Evolutionary conservation across 176 grass and related monocot genomes (phyloP).

Genomic region (Carex cristatella): DNA sequence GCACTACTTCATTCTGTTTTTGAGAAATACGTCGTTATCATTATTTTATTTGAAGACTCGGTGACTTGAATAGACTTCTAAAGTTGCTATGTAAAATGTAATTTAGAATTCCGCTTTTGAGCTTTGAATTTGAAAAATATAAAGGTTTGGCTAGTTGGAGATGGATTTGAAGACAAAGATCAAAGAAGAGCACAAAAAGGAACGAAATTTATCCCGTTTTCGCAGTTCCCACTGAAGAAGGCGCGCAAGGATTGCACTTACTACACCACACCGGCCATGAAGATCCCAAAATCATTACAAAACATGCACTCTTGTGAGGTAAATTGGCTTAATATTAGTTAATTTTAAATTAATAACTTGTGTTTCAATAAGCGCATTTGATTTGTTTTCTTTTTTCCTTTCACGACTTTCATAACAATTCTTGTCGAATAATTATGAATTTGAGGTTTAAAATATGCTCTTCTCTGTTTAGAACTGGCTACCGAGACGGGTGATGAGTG

Average conservation of each 20-base stretch:
- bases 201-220: constrained; percentile 61
- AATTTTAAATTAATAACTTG: constrained; percentile 34
- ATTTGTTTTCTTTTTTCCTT: neutral
- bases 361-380: neutral
- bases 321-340: constrained; percentile 55
- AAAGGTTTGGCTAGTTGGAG: constrained; percentile 74
- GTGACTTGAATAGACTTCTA: too few relatives aligned
- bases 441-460: neutral
- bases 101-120: neutral
- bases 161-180: constrained; percentile 49
- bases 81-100: too few relatives aligned
- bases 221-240: constrained; percentile 62
- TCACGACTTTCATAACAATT: neutral
- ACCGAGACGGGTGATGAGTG: constrained; percentile 89
- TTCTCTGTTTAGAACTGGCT: constrained; percentile 70
- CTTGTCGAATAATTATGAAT: neutral
- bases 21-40: too few relatives aligned
- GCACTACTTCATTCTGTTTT: neutral
- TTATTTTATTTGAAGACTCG: too few relatives aligned
- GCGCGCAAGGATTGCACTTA: constrained; percentile 56
- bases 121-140: constrained; percentile 16
- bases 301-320: constrained; percentile 89
- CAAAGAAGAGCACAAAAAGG: constrained; percentile 61
- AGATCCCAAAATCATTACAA: constrained; percentile 56
- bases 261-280: constrained; percentile 58